Evolutionary conservation across 208 protist genomes (phyloP).

Genomic region (Acanthamoeba triangularis): DNA sequence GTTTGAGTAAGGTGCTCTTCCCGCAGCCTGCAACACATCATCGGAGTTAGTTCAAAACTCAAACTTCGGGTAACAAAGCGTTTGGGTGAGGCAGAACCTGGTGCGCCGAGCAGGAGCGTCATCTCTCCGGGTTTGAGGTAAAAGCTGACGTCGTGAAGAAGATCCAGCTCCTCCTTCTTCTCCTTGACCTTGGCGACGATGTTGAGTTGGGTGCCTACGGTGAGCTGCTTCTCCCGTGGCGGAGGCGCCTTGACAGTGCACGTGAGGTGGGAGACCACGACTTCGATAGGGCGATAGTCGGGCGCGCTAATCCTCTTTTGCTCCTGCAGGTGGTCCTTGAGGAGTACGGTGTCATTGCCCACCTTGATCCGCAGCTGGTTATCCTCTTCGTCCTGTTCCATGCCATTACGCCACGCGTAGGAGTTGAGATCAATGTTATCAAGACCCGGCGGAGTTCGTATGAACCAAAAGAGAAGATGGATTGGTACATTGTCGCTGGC

Average conservation of each 20-base stretch:
- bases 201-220: background rate
- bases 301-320: background rate
- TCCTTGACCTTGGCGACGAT: background rate
- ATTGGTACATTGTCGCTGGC: background rate
- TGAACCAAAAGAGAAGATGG: too few species aligned
- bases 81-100: background rate
- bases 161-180: slow-evolving; percentile 6
- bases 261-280: slow-evolving; percentile 21
- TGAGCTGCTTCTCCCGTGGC: background rate
- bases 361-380: background rate
- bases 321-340: background rate
- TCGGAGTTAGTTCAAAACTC: too few species aligned
- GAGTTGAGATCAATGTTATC: background rate
- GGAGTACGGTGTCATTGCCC: background rate
- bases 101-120: slow-evolving; percentile 64
- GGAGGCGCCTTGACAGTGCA: slow-evolving; percentile 8
- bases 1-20: slow-evolving; percentile 61
- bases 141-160: slow-evolving; percentile 63
- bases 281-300: background rate
- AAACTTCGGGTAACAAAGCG: background rate
- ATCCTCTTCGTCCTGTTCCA: background rate
- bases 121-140: slow-evolving; percentile 71
- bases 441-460: background rate
- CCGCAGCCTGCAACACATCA: background rate
- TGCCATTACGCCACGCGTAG: background rate